Conservation (phyloP, 2,329 filamentous ascomycete species). For the Penicillium digitatum region DNA sequence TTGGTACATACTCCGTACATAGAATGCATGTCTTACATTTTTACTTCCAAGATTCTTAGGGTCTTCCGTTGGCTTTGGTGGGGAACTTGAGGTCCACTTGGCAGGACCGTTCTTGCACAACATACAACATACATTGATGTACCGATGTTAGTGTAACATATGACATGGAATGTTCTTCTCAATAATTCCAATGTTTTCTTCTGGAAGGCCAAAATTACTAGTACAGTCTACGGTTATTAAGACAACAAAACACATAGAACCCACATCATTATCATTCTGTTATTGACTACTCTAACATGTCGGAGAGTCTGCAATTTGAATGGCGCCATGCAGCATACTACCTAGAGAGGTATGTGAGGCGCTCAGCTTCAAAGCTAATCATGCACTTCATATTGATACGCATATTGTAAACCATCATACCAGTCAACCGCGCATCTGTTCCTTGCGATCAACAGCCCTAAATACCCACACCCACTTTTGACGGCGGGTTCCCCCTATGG, state of each 20-base stretch:
- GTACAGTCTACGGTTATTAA: not conserved
- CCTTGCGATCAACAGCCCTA: constrained; percentile 26
- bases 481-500: constrained; percentile 7
- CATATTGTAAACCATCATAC: constrained; percentile 23
- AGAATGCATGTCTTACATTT: constrained; percentile 15
- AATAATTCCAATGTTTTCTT: constrained; percentile 3
- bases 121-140: too few relatives aligned
- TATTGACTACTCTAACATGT: not conserved
- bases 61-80: constrained; percentile 26
- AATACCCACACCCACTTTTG: constrained; percentile 18
- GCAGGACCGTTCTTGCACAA: constrained; percentile 22
- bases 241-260: not conserved
- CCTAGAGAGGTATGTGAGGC: not conserved
- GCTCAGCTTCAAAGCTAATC: not conserved
- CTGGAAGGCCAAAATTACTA: constrained; percentile 7
- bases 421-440: constrained; percentile 24
- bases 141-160: constrained; percentile 1
- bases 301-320: not conserved
- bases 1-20: too few relatives aligned
- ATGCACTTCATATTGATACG: constrained; percentile 10
- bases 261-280: not conserved
- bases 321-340: not conserved
- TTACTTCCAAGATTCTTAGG: constrained; percentile 24
- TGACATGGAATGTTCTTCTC: not conserved
- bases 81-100: constrained; percentile 21